Conservation (phyloP, 1,284 basidiomycete species). For the Papiliotrema flavescens region DNA sequence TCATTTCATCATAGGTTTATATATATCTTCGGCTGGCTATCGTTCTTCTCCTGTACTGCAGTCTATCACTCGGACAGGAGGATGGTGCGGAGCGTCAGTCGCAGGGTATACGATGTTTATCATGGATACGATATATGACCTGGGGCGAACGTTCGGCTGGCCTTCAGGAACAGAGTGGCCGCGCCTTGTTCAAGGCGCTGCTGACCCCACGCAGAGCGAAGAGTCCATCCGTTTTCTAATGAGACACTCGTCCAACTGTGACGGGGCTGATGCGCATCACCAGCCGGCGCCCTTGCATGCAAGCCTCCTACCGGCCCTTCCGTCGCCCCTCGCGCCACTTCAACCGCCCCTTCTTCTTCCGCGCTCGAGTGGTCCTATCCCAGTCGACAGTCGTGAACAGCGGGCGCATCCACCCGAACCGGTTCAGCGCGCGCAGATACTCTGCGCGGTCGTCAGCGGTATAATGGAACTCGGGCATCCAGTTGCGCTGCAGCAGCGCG, state of each 20-base stretch:
- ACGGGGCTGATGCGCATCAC: too few species aligned
- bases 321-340: neutral
- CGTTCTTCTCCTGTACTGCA: too few species aligned
- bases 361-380: neutral
- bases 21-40: neutral
- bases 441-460: neutral
- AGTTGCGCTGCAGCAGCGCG: conserved; percentile 7
- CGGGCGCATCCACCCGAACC: neutral
- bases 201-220: too few species aligned
- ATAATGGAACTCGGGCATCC: conserved; percentile 8
- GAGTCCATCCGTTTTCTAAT: too few species aligned
- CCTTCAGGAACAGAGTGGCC: too few species aligned
- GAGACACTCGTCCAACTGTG: too few species aligned
- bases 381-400: neutral
- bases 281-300: too few species aligned
- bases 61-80: too few species aligned
- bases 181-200: too few species aligned
- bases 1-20: conserved; percentile 2
- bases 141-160: too few species aligned
- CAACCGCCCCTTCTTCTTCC: neutral
- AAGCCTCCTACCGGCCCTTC: neutral
- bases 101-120: neutral
- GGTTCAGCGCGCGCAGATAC: neutral
- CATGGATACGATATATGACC: neutral
- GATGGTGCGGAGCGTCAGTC: neutral